These are phyloP conservation scores for Hypomontagnella submonticulosa DNA, from an alignment of 495 filamentous ascomycete species.

Conservation along the genomic window DNA sequence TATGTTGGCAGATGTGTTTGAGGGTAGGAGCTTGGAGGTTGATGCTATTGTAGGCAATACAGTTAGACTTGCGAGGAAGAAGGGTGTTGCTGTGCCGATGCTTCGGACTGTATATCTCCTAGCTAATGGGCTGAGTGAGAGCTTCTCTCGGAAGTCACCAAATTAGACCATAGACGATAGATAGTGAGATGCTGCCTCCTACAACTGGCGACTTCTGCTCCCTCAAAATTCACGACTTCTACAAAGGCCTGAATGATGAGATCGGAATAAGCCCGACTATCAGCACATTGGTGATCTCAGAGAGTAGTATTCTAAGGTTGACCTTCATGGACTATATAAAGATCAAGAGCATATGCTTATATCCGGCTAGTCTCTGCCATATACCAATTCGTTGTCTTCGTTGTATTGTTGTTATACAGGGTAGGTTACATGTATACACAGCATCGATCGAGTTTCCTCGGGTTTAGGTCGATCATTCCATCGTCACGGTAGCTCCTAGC, in stretches of 20 bases:
- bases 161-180: not conserved
- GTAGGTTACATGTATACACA: conserved; percentile 50
- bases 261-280: too few species aligned
- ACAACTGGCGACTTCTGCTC: too few species aligned
- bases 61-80: conserved; percentile 54
- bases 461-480: conserved; percentile 74
- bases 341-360: too few species aligned
- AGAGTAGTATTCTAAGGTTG: too few species aligned
- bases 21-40: conserved; percentile 56
- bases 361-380: too few species aligned
- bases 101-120: conserved; percentile 58
- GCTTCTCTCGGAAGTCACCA: conserved; percentile 27
- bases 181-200: too few species aligned
- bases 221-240: too few species aligned
- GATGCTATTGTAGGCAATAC: conserved; percentile 66
- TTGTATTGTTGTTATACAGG: conserved; percentile 49
- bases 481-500: conserved; percentile 83
- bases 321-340: too few species aligned
- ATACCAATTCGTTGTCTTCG: not conserved
- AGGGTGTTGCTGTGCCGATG: conserved; percentile 55
- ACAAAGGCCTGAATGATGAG: too few species aligned
- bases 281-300: too few species aligned
- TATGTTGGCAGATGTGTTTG: conserved; percentile 60
- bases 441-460: conserved; percentile 19
- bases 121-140: conserved; percentile 44